Base-by-base conservation (phyloP, 2,329 filamentous ascomycete species). In the Aaosphaeria arxii region DNA sequence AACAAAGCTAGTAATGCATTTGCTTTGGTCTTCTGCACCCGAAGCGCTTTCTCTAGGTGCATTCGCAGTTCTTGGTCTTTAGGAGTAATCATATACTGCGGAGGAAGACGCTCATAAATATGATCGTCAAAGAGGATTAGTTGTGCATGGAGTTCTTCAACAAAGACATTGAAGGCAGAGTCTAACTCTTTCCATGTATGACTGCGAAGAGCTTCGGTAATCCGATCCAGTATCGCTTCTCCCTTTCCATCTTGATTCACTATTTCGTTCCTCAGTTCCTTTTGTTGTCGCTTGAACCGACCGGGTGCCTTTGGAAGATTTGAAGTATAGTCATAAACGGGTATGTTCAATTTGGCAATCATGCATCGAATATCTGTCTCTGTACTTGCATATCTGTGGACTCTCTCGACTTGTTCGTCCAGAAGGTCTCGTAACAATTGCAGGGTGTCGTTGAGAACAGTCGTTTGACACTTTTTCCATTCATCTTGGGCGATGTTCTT, bases 321-420 rank as follows among this genome's bases (percentile, higher is more conserved):
- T 11, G 46, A 11, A 17, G 49, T 32, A 5, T 41, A 4, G 5
- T 46, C 45, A 30, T 48, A 52, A 31, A 42, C 24, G 7, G 11
- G 5, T 1, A 13, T 11, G 41, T 55, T 52, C 7, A 52, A 3
- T 5, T n/a, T 42, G 1, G 45, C 40, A 11, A 50, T 40, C 52
- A 52, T 55, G 45, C 45, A 52, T 4, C 47, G 43, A 1, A 32
- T 47, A 40, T 55, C 47, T 13, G 50, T 52, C 31, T 52, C 52
- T 1, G 47, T 52, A 9, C 46, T 48, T 1, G 47, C 50, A n/a
- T 43, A 52, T 13, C 49, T 35, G 39, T 46, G 45, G 1, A 38
- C 42, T 4, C 4, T 11, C 3, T 42, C 32, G 17, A 54, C 32
- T 6, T 13, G 11, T 7, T 31, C 24, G 5, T 31, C 32, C 11